Conservation (phyloP, 306 rosid genomes). For the Acmispon strigosus region DNA sequence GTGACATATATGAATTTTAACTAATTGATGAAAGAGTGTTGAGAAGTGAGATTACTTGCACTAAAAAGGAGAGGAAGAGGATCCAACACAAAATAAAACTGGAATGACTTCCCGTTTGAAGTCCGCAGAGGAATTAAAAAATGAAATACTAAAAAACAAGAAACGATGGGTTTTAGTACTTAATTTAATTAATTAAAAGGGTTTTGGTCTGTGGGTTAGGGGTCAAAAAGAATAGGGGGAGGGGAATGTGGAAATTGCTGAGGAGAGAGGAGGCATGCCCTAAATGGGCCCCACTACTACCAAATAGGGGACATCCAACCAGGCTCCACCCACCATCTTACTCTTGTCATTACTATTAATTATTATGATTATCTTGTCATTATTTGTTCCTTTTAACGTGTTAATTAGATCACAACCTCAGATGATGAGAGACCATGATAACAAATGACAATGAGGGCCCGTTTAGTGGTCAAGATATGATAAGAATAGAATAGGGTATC, state of each 20-base stretch:
- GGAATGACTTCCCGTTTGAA: not conserved
- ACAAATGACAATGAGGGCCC: too few species aligned
- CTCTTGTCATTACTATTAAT: not conserved
- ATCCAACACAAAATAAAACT: not conserved
- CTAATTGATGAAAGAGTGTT: too few species aligned
- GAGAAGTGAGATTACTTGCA: too few species aligned
- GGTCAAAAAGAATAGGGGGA: not conserved
- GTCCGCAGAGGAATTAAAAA: conserved; percentile 8
- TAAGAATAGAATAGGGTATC: too few species aligned
- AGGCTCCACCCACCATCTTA: conserved; percentile 24
- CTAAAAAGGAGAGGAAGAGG: not conserved
- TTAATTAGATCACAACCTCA: not conserved
- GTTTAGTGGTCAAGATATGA: too few species aligned
- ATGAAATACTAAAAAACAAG: not conserved
- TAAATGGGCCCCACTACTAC: conserved; percentile 23
- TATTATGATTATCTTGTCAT: not conserved
- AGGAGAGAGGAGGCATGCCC: conserved; percentile 29
- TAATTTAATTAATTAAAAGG: not conserved
- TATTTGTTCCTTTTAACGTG: not conserved
- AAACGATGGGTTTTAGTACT: not conserved
- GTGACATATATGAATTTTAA: too few species aligned
- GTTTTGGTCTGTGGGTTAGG: conserved; percentile 36
- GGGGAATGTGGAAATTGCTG: conserved; percentile 17
- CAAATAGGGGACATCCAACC: conserved; percentile 21
- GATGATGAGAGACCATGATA: not conserved